Conservation (phyloP, 2,329 filamentous ascomycete species). For the Nannizziopsis barbatae region DNA sequence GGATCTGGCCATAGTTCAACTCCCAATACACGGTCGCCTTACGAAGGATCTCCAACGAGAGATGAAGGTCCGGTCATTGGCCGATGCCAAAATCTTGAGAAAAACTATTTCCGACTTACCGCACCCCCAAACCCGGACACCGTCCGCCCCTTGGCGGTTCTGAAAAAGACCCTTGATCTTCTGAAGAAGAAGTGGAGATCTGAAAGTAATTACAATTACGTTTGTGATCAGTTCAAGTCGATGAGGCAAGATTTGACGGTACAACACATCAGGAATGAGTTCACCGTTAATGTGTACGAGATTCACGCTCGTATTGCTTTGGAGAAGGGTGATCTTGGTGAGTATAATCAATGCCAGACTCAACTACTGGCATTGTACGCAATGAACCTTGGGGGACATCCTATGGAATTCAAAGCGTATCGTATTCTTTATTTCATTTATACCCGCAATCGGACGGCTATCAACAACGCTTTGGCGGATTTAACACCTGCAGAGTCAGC, state of each 20-base stretch:
- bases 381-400: slow-evolving; percentile 75
- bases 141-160: slow-evolving; percentile 69
- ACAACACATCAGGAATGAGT: slow-evolving; percentile 91
- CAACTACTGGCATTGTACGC: slow-evolving; percentile 87
- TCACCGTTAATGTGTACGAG: slow-evolving; percentile 93
- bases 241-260: slow-evolving; percentile 96
- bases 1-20: slow-evolving; percentile 21
- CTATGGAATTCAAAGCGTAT: slow-evolving; percentile 96
- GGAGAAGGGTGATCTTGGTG: slow-evolving; percentile 98
- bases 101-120: slow-evolving; percentile 88
- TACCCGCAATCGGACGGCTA: slow-evolving; percentile 92
- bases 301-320: slow-evolving; percentile 94
- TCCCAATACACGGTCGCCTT: slow-evolving; percentile 22
- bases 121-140: slow-evolving; percentile 76
- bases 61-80: slow-evolving; percentile 65
- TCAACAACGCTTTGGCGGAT: slow-evolving; percentile 97
- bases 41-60: slow-evolving; percentile 37
- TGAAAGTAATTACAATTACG: slow-evolving; percentile 91
- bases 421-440: slow-evolving; percentile 99
- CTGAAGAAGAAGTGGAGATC: slow-evolving; percentile 90
- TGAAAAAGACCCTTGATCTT: slow-evolving; percentile 74
- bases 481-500: slow-evolving; percentile 95
- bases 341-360: slow-evolving; percentile 99
- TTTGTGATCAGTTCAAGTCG: slow-evolving; percentile 98
- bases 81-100: slow-evolving; percentile 73